Evolutionary conservation across 345 rosid genomes (phyloP), one percentile per base, ranked within the genome.

Genomic region (Gossypium sturtianum): DNA sequence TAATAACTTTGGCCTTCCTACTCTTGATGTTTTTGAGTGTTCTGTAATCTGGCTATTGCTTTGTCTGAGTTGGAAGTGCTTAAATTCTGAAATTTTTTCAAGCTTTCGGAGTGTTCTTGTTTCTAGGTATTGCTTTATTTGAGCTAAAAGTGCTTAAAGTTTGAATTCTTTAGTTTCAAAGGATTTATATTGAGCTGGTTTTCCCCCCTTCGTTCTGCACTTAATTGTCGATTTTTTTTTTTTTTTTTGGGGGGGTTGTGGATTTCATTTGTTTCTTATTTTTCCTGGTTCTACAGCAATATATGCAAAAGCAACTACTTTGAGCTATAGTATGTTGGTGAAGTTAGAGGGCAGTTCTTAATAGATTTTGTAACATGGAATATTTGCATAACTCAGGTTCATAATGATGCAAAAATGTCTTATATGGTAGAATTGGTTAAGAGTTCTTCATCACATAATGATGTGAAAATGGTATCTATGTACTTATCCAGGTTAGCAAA

Each of bases 401-500:
- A 48, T 58, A 78, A 43, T 78, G 78, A 54, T 60, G 71, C 43
- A 34, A 54, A 62, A 51, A 34, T 53, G 52, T 43, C 70, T 45
- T 73, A 19, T 11, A 47, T 66, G 71, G 56, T 47, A 23, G 41
- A 47, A 66, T 22, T 47, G 71, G n/a, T 66, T 66, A 65, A 65
- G 12, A 13, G 54, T 47, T 47, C 34, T 16, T 25, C 29, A 7
- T 54, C 56, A 66, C 20, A 66, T 16, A 12, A 27, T 76, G 58
- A 65, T 74, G 76, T 43, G 69, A 74, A 72, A 29, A 9, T 12
- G 60, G 13, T 54, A 17, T 51, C 72, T 73, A 49, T 70, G 19
- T 74, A 58, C 75, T 75, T 68, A n/a, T 80, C 51, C 87, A 95
- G 99, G 91, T 87, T 15, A 83, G 75, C 63, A 81, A 90, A 43